phyloP scores from a whole-genome alignment of 495 filamentous ascomycete species.

The Evernia prunastri region DNA sequence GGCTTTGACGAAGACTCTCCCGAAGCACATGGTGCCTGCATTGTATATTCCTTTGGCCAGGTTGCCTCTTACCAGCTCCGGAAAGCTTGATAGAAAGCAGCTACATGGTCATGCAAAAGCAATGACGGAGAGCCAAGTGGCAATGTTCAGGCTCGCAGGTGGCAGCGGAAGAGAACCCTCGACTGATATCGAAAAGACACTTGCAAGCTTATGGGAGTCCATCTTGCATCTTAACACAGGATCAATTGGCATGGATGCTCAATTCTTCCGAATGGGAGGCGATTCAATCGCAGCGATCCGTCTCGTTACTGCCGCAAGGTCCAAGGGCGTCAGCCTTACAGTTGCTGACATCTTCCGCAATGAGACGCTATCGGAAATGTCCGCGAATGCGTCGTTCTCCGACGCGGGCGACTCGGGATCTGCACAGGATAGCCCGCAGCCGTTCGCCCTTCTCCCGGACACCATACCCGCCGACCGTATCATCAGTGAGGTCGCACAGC shows the following conservation, averaged over 20 bases:
- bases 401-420: slow-evolving; percentile 9
- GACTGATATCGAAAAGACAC: slow-evolving; percentile 32
- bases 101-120: slow-evolving; percentile 40
- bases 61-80: slow-evolving; percentile 44
- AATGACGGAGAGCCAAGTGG: slow-evolving; percentile 38
- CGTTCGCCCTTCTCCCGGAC: slow-evolving; percentile 20
- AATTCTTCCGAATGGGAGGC: slow-evolving; percentile 50
- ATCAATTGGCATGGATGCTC: slow-evolving; percentile 41
- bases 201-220: slow-evolving; percentile 36
- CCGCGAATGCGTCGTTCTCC: slow-evolving; percentile 29
- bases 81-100: slow-evolving; percentile 45
- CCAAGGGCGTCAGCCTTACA: slow-evolving; percentile 40
- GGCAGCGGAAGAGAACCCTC: slow-evolving; percentile 28
- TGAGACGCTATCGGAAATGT: slow-evolving; percentile 45
- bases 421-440: slow-evolving; percentile 1
- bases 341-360: slow-evolving; percentile 46
- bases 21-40: slow-evolving; percentile 46
- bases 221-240: slow-evolving; percentile 34
- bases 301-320: slow-evolving; percentile 43
- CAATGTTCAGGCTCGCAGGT: slow-evolving; percentile 37
- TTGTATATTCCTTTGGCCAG: slow-evolving; percentile 40
- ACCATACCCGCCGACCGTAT: slow-evolving; percentile 6
- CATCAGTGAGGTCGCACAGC: slow-evolving; percentile 18
- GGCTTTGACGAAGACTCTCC: slow-evolving; percentile 35
- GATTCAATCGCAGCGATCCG: slow-evolving; percentile 53